Evolutionary conservation across 2,329 filamentous ascomycete species (phyloP).

Genomic region (Cordyceps tenuipes): DNA sequence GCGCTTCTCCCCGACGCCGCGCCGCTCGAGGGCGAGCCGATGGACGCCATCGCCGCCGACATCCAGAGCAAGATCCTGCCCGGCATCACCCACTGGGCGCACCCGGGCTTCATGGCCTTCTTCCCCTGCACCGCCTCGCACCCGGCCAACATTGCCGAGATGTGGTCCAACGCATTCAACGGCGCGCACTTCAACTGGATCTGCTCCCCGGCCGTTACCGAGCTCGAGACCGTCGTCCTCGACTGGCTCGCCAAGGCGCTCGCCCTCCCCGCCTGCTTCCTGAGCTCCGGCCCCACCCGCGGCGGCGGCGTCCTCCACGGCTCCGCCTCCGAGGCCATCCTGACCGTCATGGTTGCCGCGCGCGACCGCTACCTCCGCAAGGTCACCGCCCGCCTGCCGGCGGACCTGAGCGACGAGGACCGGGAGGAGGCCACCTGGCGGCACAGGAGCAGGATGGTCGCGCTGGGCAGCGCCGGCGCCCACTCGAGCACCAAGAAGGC

Average conservation of each 20-base stretch:
- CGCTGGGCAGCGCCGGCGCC: slow-evolving; percentile 67
- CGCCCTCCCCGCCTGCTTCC: slow-evolving; percentile 62
- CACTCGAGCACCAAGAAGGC: slow-evolving; percentile 85
- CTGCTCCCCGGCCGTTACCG: slow-evolving; percentile 83
- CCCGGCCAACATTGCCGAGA: slow-evolving; percentile 80
- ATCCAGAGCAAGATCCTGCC: slow-evolving; percentile 82
- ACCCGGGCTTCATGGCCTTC: slow-evolving; percentile 92
- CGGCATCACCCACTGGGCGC: slow-evolving; percentile 90
- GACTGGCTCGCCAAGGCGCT: slow-evolving; percentile 83
- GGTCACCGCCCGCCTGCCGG: slow-evolving; percentile 41
- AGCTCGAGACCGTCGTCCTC: slow-evolving; percentile 85
- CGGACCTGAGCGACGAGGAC: slow-evolving; percentile 37
- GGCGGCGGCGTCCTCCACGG: slow-evolving; percentile 95
- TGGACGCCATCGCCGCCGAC: slow-evolving; percentile 73
- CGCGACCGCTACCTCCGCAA: slow-evolving; percentile 67
- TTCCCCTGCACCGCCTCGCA: slow-evolving; percentile 78
- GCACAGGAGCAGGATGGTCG: slow-evolving; percentile 52
- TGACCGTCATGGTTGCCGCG: slow-evolving; percentile 81
- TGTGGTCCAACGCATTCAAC: slow-evolving; percentile 84
- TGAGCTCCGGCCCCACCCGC: slow-evolving; percentile 56
- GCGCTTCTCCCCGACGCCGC: slow-evolving; percentile 63
- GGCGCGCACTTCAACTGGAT: slow-evolving; percentile 97
- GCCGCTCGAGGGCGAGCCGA: slow-evolving; percentile 61
- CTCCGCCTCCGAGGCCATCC: slow-evolving; percentile 77
- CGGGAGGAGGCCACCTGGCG: slow-evolving; percentile 64